Evolutionary conservation across 2,329 filamentous ascomycete species (phyloP), one percentile per base, ranked within the genome.

Genomic region (Hymenoscyphus repandus): DNA sequence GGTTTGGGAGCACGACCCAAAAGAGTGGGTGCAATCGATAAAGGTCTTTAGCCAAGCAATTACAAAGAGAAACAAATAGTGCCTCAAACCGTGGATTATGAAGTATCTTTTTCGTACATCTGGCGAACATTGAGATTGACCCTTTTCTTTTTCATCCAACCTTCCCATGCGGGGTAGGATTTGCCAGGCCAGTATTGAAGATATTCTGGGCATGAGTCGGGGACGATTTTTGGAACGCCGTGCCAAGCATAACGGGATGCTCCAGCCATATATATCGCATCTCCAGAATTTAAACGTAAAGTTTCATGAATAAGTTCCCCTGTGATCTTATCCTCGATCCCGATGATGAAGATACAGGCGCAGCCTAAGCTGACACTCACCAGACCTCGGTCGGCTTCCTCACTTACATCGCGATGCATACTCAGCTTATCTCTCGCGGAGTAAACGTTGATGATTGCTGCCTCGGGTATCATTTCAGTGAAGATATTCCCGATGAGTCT

Each of bases 381-480:
- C 27, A 97, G 75, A 0, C 89, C 89, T 47, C 77, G 82, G 60
- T 89, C 79, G 44, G 85, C 86, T 58, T 87, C 77, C 70, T 97
- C 93, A 57, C 90, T 95, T 38, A 97, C 90, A 65, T 99, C 93
- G 10, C 93, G 83, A 71, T 97, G 93, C 68, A 96, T 80, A 72
- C 89, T 92, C 67, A 97, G 83, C 1, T 88, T 95, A 65, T 97
- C 92, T 17, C 89, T 88, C 0, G 93, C 88, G 0, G 83, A 87
- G 70, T 97, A 97, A 45, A 97, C 77, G 67, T 97, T 97, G 59
- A 96, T 82, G 57, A 97, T 97, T 34, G 93, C 92, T 1, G 93
- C 91, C 70, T 97, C 85, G 0, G 92, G 82, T 47, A 78, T 74
- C 12, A 91, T 93, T 10, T 82, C 75, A 0, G 90, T 87, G 59